A percentile compares a stretch with the other conserved stretches of the same genome.
Conservation (phyloP, 2,329 filamentous ascomycete species). For the Aspergillus transmontanensis region DNA sequence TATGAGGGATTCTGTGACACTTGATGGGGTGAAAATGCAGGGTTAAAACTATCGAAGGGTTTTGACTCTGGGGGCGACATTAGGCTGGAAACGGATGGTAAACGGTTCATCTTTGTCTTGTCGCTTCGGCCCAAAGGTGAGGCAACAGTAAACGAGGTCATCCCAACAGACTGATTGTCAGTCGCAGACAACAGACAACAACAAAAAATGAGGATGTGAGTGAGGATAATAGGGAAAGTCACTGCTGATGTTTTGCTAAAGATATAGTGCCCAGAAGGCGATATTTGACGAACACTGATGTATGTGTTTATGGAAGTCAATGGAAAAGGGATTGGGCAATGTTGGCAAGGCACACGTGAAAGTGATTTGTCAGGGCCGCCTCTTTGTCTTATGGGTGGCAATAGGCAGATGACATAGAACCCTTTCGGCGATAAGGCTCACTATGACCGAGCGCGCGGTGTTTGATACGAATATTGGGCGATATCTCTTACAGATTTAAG, state of each 20-base stretch:
- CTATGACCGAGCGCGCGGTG: slow-evolving; percentile 8
- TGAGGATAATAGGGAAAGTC: neutral
- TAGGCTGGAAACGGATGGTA: slow-evolving; percentile 47
- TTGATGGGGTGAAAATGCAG: slow-evolving; percentile 30
- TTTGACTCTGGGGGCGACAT: slow-evolving; percentile 53
- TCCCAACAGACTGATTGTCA: slow-evolving; percentile 17
- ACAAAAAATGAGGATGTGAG: neutral
- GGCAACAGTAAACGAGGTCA: slow-evolving; percentile 31
- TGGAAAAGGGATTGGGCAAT: slow-evolving; percentile 21
- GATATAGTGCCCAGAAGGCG: slow-evolving; percentile 1
- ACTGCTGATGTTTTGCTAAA: neutral
- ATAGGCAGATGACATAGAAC: slow-evolving; percentile 21
- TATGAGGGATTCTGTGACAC: slow-evolving; percentile 32
- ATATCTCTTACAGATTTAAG: neutral
- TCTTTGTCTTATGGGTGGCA: slow-evolving; percentile 27
- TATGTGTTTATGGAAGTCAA: slow-evolving; percentile 26
- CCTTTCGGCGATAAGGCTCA: slow-evolving; percentile 25
- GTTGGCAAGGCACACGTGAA: slow-evolving; percentile 26
- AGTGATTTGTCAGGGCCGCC: slow-evolving; percentile 29
- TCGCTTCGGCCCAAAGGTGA: slow-evolving; percentile 25
- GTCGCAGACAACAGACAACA: neutral
- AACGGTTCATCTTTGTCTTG: slow-evolving; percentile 42
- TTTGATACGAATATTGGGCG: neutral
- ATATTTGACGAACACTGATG: slow-evolving; percentile 11
- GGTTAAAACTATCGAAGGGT: slow-evolving; percentile 52